phyloP scores from a whole-genome alignment of 2,329 filamentous ascomycete species.

The Ophiostoma quercus region DNA sequence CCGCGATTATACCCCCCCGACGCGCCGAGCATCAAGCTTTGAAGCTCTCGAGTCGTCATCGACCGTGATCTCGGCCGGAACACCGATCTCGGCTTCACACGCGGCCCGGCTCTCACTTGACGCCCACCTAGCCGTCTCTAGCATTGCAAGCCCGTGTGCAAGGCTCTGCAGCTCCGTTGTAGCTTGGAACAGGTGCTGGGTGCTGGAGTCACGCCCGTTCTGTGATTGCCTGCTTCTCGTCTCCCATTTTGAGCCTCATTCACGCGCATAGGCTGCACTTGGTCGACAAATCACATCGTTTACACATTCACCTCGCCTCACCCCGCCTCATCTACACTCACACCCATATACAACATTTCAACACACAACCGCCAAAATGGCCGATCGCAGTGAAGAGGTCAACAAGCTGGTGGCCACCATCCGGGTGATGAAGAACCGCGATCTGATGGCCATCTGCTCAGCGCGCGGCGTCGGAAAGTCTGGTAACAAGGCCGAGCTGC shows the following conservation, averaged over 20 bases:
- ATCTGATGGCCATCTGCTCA: slow-evolving; percentile 72
- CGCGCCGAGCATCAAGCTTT: not conserved
- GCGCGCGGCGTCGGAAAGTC: slow-evolving; percentile 69
- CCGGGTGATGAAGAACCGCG: slow-evolving; percentile 49
- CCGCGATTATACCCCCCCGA: not conserved
- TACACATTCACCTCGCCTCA: not conserved
- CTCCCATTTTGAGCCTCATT: not conserved
- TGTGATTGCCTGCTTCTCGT: not conserved
- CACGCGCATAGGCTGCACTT: not conserved
- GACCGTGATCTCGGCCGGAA: not conserved
- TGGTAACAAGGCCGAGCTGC: slow-evolving; percentile 79
- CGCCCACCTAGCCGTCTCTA: not conserved
- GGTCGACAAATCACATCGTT: not conserved
- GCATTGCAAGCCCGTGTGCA: not conserved
- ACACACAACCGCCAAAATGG: slow-evolving; percentile 22
- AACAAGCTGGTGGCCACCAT: slow-evolving; percentile 43
- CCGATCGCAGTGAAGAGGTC: slow-evolving; percentile 37
- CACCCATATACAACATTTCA: not conserved
- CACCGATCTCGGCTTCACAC: not conserved
- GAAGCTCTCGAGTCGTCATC: not conserved
- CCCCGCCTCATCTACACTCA: not conserved
- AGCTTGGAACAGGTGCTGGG: not conserved
- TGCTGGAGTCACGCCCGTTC: not conserved
- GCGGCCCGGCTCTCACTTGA: not conserved
- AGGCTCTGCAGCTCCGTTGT: not conserved